These are phyloP conservation scores for Nidula niveotomentosa DNA, from an alignment of 1,284 basidiomycete genomes.

Conservation along the genomic window DNA sequence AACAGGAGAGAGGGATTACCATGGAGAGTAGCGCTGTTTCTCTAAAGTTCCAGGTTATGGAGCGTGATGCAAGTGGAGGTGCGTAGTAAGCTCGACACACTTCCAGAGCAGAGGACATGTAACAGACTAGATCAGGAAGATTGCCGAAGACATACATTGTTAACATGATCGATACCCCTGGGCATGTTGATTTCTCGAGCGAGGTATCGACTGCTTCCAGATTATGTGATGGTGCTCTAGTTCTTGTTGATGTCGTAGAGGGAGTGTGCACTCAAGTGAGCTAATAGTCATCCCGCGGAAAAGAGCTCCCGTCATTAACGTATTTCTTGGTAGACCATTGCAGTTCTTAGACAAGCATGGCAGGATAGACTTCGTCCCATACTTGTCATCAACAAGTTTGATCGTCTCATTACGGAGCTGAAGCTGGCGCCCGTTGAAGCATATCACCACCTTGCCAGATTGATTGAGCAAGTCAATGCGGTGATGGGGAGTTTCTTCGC, in stretches of 20 bases:
- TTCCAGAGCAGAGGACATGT: constrained; percentile 8
- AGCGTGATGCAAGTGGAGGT: constrained; percentile 45
- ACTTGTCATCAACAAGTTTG: constrained; percentile 97
- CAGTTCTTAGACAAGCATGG: constrained; percentile 96
- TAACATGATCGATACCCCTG: constrained; percentile 98
- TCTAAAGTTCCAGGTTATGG: constrained; percentile 78
- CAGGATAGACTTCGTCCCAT: constrained; percentile 87
- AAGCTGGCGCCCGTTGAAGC: constrained; percentile 91
- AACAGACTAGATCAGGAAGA: constrained; percentile 44
- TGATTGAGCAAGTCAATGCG: constrained; percentile 98
- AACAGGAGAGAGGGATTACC: constrained; percentile 97
- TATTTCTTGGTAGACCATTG: constrained; percentile 70
- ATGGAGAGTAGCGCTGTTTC: constrained; percentile 98
- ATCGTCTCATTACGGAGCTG: constrained; percentile 93
- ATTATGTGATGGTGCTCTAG: constrained; percentile 93
- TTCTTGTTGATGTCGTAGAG: constrained; percentile 98
- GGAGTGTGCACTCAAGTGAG: constrained; percentile 96
- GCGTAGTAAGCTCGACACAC: constrained; percentile 11
- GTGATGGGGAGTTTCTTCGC: constrained; percentile 98
- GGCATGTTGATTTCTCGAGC: constrained; percentile 97
- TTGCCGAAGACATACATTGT: constrained; percentile 69
- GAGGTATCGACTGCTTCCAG: constrained; percentile 96
- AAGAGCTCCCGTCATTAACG: not conserved
- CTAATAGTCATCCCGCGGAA: constrained; percentile 6
- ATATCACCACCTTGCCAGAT: constrained; percentile 89